These are phyloP conservation scores for Saccharomycopsis sp. DNA, from an alignment of 805 yeast genomes.

Conservation along the genomic window DNA sequence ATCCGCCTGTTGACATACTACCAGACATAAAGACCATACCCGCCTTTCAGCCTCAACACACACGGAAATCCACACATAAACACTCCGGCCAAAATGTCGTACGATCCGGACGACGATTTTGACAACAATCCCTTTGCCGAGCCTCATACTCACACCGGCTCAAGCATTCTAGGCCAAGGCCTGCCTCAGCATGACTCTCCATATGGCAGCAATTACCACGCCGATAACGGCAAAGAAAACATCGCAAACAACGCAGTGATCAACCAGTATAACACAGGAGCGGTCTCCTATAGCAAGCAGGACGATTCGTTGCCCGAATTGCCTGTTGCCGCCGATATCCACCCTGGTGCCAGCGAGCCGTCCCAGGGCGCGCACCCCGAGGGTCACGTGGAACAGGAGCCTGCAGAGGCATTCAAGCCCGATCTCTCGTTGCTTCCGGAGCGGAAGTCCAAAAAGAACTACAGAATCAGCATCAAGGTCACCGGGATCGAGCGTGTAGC, in stretches of 20 bases:
- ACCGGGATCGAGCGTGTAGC: slow-evolving; percentile 65
- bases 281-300: slow-evolving; percentile 1
- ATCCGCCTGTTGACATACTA: too few relatives aligned
- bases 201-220: neutral
- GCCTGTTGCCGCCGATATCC: slow-evolving; percentile 5
- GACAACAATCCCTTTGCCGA: slow-evolving; percentile 60
- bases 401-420: slow-evolving; percentile 14
- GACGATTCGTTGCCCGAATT: slow-evolving; percentile 8
- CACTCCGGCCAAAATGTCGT: slow-evolving; percentile 27
- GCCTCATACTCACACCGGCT: slow-evolving; percentile 24
- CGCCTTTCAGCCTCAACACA: neutral
- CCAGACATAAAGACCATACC: too few relatives aligned
- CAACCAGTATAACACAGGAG: neutral
- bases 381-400: slow-evolving; percentile 8
- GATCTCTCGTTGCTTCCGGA: slow-evolving; percentile 24
- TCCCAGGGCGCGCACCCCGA: slow-evolving; percentile 9
- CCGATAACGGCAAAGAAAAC: neutral
- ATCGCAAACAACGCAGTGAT: neutral
- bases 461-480: slow-evolving; percentile 48
- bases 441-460: slow-evolving; percentile 26
- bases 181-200: neutral
- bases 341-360: neutral
- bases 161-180: neutral
- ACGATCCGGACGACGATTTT: slow-evolving; percentile 43
- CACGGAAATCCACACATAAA: neutral